phyloP scores from a whole-genome alignment of 1,284 basidiomycete genomes.

The Tremellales sp. region DNA sequence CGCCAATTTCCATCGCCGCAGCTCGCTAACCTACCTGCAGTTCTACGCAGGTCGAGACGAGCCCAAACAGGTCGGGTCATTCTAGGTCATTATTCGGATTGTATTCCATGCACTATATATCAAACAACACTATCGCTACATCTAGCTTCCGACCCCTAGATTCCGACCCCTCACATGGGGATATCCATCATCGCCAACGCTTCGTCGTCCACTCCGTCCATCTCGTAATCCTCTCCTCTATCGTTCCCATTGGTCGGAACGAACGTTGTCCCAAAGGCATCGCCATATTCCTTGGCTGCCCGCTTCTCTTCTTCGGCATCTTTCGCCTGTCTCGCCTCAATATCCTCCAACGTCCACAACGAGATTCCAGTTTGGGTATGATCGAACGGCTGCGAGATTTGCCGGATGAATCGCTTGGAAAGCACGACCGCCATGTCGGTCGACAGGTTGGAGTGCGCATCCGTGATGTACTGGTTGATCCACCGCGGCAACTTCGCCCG shows the following conservation, averaged over 20 bases:
- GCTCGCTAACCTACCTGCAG: constrained; percentile 3
- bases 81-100: constrained; percentile 19
- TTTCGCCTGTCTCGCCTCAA: constrained; percentile 40
- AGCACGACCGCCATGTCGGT: constrained; percentile 97
- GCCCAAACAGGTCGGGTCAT: constrained; percentile 40
- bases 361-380: constrained; percentile 93
- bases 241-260: neutral
- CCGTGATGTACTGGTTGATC: constrained; percentile 99
- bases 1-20: neutral
- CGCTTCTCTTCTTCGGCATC: constrained; percentile 38
- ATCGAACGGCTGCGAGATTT: constrained; percentile 94
- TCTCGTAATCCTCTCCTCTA: constrained; percentile 22
- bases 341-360: constrained; percentile 69
- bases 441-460: constrained; percentile 93
- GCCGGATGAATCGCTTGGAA: constrained; percentile 94
- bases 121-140: constrained; percentile 2
- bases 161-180: constrained; percentile 11
- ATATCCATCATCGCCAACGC: constrained; percentile 35
- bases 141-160: neutral
- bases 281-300: constrained; percentile 21
- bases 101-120: constrained; percentile 4
- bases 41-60: constrained; percentile 49
- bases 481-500: constrained; percentile 94
- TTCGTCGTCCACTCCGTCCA: constrained; percentile 35
- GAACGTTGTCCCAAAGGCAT: constrained; percentile 15